Evolutionary conservation across 2,329 filamentous ascomycete species (phyloP).

Genomic region (Thermomyces lanuginosus): DNA sequence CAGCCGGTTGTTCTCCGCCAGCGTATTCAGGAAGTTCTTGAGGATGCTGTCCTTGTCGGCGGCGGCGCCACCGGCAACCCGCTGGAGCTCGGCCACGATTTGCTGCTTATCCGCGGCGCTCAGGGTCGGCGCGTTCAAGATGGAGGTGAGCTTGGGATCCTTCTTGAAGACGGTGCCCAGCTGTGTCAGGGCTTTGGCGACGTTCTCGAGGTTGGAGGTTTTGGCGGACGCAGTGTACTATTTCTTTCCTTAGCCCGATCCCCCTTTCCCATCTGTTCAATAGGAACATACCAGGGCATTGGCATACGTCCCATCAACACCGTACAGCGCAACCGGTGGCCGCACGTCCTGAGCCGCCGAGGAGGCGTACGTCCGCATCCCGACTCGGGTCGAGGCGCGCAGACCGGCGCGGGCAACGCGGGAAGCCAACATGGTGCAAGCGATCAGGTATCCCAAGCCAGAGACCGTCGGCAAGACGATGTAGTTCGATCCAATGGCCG

Average conservation of each 20-base stretch:
- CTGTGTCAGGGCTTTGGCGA: conserved; percentile 59
- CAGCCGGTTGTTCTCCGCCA: conserved; percentile 94
- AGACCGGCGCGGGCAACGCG: conserved; percentile 38
- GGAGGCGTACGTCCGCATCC: conserved; percentile 56
- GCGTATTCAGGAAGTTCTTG: conserved; percentile 80
- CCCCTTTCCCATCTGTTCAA: no score
- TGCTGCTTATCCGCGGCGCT: conserved; percentile 61
- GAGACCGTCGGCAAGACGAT: no score
- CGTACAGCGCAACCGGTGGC: conserved; percentile 82
- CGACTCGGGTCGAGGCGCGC: conserved; percentile 34
- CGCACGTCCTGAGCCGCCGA: conserved; percentile 46
- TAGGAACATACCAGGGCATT: conserved; percentile 75
- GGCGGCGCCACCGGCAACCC: conserved; percentile 57
- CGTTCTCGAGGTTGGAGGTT: conserved; percentile 66
- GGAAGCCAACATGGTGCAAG: conserved; percentile 41
- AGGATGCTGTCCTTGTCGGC: conserved; percentile 59
- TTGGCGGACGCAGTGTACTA: conserved; percentile 96
- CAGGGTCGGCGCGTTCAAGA: conserved; percentile 71
- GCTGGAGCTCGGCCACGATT: conserved; percentile 76
- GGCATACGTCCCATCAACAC: conserved; percentile 95
- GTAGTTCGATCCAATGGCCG: no score
- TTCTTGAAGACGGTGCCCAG: conserved; percentile 59
- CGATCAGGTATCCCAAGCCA: no score
- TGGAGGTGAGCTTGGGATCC: conserved; percentile 61
- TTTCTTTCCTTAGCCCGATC: no score